Base-by-base conservation (phyloP, 768 basidiomycete genomes). In the Termitomyces sp. region DNA sequence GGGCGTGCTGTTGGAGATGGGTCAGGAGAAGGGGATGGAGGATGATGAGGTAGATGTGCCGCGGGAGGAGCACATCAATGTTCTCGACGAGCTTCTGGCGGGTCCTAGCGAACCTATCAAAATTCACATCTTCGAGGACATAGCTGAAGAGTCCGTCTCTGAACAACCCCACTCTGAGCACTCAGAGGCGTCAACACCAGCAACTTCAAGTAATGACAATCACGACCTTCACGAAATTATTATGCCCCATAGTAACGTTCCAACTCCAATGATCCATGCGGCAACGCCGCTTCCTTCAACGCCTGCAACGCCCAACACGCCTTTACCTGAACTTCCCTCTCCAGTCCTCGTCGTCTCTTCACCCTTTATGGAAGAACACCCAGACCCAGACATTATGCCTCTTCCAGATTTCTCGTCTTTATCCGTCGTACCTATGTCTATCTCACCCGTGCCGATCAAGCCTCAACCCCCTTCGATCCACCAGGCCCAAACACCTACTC, bases 331-430 rank as follows among this genome's bases (percentile, higher is more conserved):
- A 22, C 58, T 55, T 44, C 53, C 55, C n/a, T 53, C 57, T 24
- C 40, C 52, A 2, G 12, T 49, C 4, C 34, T 27, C 47, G 16
- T 52, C 34, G 18, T 24, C 44, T 32, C 37, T n/a, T 39, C 36
- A n/a, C 40, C 50, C 22, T n/a, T 39, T 30, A 12, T 24, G n/a
- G 63, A 66, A 22, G 63, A 69, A 9, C 68, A 68, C 58, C 70
- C 74, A 7, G 79, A 81, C 59, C 79, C 79, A 0, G 78, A 78
- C 16, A 58, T 79, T 5, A 71, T 79, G 14, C 76, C 79, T 5
- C 71, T 81, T 2, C 77, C 74, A 26, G 67, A 66, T 0, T 46
- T 60, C 24, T 51, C 62, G 26, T 36, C 42, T 32, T 39, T 14
- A n/a, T 24, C 22, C 10, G 45, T 61, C 30, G 24, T 53, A 20